A percentile compares a stretch with the other conserved stretches of the same genome.
phyloP scores from a whole-genome alignment of 441 rosid species.

The Isatis lusitanica region DNA sequence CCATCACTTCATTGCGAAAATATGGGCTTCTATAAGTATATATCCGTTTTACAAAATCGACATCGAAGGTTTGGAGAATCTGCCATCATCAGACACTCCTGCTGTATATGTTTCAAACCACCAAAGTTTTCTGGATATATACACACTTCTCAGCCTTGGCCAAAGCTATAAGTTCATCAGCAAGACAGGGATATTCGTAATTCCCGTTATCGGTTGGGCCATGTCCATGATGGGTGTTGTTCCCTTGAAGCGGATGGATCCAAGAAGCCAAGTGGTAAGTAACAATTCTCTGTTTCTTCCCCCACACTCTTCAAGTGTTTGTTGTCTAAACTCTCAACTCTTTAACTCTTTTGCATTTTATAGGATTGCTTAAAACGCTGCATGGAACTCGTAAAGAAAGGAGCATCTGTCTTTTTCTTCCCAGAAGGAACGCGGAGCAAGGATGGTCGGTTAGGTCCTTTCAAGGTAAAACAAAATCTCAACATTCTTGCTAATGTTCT shows the following conservation, averaged over 20 bases:
- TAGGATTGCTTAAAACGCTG: conserved; percentile 86
- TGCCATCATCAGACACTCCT: conserved; percentile 71
- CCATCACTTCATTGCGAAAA: conserved; percentile 70
- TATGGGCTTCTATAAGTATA: conserved; percentile 71
- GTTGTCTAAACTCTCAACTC: background rate
- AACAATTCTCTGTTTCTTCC: conserved; percentile 1
- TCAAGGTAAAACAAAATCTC: conserved; percentile 59
- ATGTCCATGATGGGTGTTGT: conserved; percentile 81
- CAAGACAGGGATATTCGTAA: conserved; percentile 77
- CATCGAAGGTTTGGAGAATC: conserved; percentile 74
- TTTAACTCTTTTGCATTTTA: conserved; percentile 10
- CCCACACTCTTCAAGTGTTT: background rate
- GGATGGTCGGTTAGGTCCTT: conserved; percentile 72
- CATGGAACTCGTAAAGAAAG: conserved; percentile 75
- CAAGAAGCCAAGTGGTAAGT: conserved; percentile 83
- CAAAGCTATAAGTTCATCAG: conserved; percentile 89
- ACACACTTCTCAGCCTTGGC: conserved; percentile 81
- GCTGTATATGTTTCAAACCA: conserved; percentile 92
- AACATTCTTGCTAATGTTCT: conserved; percentile 1
- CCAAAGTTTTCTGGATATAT: conserved; percentile 89
- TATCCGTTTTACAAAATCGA: conserved; percentile 58
- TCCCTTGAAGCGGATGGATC: conserved; percentile 90
- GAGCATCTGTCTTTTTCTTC: conserved; percentile 76
- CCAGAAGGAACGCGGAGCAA: conserved; percentile 94
- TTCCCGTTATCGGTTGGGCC: conserved; percentile 92